A percentile compares a stretch with the other conserved stretches of the same genome.
Conservation (phyloP, 345 rosid genomes). For the Rhizophora mangle region DNA sequence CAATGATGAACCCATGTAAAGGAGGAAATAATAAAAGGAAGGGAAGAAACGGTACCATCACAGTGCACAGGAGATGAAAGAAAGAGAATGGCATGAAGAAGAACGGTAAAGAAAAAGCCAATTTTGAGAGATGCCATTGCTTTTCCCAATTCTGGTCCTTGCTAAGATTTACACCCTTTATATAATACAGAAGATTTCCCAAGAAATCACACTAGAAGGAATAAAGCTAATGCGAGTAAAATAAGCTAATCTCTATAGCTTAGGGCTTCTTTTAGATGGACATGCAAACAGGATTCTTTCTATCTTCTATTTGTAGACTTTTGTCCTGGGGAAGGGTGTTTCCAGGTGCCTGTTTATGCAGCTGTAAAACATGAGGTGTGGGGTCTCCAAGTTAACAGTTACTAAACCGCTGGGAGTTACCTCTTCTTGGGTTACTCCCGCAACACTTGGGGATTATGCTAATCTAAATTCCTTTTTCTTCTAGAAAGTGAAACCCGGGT, state of each 20-base stretch:
- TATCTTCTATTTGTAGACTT: neutral
- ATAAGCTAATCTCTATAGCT: neutral
- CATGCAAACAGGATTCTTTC: neutral
- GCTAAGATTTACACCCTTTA: neutral
- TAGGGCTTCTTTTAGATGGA: neutral
- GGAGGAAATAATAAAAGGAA: neutral
- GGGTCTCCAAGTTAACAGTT: neutral
- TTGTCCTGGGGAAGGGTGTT: constrained; percentile 4
- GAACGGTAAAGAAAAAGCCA: constrained; percentile 6
- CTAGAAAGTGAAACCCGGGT: too few relatives aligned
- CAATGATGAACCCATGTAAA: neutral
- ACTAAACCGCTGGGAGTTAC: neutral
- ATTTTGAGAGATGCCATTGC: constrained; percentile 31
- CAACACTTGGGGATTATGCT: too few relatives aligned
- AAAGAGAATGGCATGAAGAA: constrained; percentile 35
- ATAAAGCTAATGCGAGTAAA: neutral
- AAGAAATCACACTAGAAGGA: neutral
- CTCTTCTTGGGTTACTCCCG: too few relatives aligned
- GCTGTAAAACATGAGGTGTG: neutral
- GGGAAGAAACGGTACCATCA: constrained; percentile 11
- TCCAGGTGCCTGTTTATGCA: constrained; percentile 21
- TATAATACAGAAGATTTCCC: neutral
- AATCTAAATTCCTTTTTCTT: too few relatives aligned
- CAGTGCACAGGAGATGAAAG: constrained; percentile 28
- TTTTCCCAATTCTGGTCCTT: neutral